Conservation (phyloP, 345 rosid genomes). For the Turnera subulata region DNA sequence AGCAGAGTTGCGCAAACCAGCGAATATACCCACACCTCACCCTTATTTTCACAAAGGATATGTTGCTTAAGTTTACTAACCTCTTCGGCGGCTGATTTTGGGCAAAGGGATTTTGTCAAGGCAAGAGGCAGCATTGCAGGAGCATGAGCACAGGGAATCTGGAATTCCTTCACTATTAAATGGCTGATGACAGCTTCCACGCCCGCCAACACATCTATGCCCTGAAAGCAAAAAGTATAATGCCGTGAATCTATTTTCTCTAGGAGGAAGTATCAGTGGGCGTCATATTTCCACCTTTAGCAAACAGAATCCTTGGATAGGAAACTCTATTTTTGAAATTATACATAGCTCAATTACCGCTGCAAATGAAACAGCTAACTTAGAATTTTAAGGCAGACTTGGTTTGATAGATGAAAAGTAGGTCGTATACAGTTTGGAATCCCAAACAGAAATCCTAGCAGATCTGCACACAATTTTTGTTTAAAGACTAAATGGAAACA, state of each 20-base stretch:
- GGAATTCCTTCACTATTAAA: conserved; percentile 57
- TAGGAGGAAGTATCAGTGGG: not conserved
- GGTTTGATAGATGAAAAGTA: not conserved
- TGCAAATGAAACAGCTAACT: no score
- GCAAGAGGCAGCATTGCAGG: conserved; percentile 52
- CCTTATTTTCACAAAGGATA: conserved; percentile 2
- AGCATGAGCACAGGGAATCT: conserved; percentile 69
- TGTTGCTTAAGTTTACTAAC: conserved; percentile 27
- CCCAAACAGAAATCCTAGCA: no score
- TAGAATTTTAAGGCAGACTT: no score
- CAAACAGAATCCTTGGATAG: no score
- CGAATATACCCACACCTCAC: not conserved
- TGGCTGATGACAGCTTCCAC: conserved; percentile 71
- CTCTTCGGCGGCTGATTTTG: conserved; percentile 75
- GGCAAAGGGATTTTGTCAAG: conserved; percentile 38
- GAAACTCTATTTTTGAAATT: no score
- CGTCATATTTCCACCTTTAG: not conserved
- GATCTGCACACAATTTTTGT: no score
- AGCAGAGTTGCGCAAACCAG: no score
- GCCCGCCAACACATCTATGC: conserved; percentile 62
- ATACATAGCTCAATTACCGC: no score
- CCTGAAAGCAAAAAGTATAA: conserved; percentile 27
- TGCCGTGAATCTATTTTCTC: not conserved
- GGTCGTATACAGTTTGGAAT: not conserved
- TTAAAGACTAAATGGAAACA: no score